Evolutionary conservation across 2,329 filamentous ascomycete genomes (phyloP).

Genomic region (Didymella glomerata): DNA sequence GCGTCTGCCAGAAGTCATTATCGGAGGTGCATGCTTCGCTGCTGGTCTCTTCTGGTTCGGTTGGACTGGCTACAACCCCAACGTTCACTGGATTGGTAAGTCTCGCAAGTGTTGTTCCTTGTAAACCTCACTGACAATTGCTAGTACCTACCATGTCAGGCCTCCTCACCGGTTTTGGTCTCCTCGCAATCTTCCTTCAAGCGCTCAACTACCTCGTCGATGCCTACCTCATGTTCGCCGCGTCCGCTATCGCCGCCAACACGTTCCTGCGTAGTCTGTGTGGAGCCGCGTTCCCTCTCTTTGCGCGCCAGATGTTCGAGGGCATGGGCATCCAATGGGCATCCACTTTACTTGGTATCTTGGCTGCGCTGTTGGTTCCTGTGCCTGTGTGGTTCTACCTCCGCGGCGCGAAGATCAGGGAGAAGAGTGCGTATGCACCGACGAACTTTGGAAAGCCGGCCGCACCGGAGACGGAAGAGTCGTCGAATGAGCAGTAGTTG

Average conservation of each 20-base stretch:
- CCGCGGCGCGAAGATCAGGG: constrained; percentile 55
- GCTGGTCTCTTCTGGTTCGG: constrained; percentile 52
- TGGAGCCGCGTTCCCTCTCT: constrained; percentile 63
- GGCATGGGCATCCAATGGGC: constrained; percentile 62
- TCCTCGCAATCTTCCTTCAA: constrained; percentile 66
- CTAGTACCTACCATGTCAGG: constrained; percentile 55
- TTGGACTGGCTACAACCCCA: constrained; percentile 55
- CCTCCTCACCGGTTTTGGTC: constrained; percentile 64
- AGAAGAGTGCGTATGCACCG: constrained; percentile 55
- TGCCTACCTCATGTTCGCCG: constrained; percentile 65
- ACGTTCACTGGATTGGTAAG: constrained; percentile 52
- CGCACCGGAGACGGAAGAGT: constrained; percentile 18
- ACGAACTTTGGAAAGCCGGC: constrained; percentile 32
- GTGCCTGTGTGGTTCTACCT: constrained; percentile 57
- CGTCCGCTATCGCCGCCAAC: constrained; percentile 65
- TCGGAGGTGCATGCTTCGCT: constrained; percentile 59
- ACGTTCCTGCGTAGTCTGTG: constrained; percentile 62
- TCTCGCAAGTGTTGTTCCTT: neutral
- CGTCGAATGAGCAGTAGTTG: constrained; percentile 1
- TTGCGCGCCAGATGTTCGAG: constrained; percentile 64
- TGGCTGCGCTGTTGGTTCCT: constrained; percentile 56
- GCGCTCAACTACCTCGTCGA: constrained; percentile 69
- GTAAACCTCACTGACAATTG: neutral
- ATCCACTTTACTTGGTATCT: constrained; percentile 55
- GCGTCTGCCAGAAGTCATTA: constrained; percentile 64